Conservation (phyloP, 2,329 filamentous ascomycete species). For the Fusarium mangiferae region DNA sequence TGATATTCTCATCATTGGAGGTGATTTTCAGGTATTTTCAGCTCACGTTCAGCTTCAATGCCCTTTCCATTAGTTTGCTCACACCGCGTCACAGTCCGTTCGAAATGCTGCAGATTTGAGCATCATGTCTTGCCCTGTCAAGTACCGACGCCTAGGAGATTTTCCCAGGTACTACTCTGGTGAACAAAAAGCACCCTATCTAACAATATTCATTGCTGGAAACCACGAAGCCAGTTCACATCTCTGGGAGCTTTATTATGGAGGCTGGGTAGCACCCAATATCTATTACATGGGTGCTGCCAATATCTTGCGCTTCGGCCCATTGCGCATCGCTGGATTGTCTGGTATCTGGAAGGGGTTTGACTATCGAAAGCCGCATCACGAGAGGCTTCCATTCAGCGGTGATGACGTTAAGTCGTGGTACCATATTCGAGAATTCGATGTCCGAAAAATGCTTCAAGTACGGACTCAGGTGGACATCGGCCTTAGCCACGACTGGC, state of each 20-base stretch:
- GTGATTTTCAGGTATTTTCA: slow-evolving; percentile 82
- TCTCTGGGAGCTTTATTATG: slow-evolving; percentile 92
- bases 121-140: slow-evolving; percentile 88
- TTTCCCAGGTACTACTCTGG: slow-evolving; percentile 96
- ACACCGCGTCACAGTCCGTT: slow-evolving; percentile 67
- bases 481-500: slow-evolving; percentile 96
- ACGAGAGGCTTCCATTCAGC: slow-evolving; percentile 87
- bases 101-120: slow-evolving; percentile 89
- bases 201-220: slow-evolving; percentile 92
- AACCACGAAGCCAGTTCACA: slow-evolving; percentile 96
- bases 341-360: slow-evolving; percentile 96
- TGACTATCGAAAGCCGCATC: slow-evolving; percentile 85
- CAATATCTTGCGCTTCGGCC: slow-evolving; percentile 85
- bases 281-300: slow-evolving; percentile 98
- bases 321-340: slow-evolving; percentile 86
- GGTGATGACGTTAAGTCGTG: slow-evolving; percentile 79
- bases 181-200: slow-evolving; percentile 77
- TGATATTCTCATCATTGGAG: slow-evolving; percentile 92
- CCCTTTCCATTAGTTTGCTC: neutral
- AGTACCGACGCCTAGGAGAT: slow-evolving; percentile 89
- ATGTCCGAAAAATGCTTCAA: slow-evolving; percentile 89
- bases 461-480: slow-evolving; percentile 89
- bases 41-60: neutral
- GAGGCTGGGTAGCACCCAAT: slow-evolving; percentile 95
- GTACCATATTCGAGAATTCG: slow-evolving; percentile 90